Percentiles rank a stretch among this genome's conserved stretches.
Conservation (phyloP, 306 rosid species). For the Cicer yamashitae region DNA sequence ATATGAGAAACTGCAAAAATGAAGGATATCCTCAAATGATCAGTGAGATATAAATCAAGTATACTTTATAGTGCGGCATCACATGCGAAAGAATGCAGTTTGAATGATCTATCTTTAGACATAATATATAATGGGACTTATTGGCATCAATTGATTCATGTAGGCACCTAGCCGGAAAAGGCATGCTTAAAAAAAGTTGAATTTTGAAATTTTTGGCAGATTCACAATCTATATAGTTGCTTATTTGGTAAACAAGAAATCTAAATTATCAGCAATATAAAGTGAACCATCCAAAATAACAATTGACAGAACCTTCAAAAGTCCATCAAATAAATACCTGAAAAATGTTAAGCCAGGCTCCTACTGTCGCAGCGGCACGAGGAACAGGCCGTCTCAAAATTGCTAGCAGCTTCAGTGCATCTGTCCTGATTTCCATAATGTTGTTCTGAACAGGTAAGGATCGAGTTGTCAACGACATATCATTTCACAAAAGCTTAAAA, state of each 20-base stretch:
- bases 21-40: constrained; percentile 30
- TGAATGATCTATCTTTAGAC: neutral
- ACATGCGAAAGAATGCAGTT: neutral
- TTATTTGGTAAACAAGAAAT: neutral
- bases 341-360: constrained; percentile 98
- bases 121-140: neutral
- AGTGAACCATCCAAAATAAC: neutral
- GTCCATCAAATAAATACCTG: constrained; percentile 59
- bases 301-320: constrained; percentile 8
- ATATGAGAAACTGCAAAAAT: constrained; percentile 72
- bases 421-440: constrained; percentile 91
- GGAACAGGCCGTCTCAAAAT: constrained; percentile 89
- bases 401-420: constrained; percentile 89
- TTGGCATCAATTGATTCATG: neutral
- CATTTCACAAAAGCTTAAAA: constrained; percentile 8
- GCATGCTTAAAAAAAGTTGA: neutral
- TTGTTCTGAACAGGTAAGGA: constrained; percentile 66
- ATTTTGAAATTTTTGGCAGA: constrained; percentile 23
- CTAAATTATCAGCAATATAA: constrained; percentile 7
- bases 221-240: neutral
- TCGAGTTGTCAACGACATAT: constrained; percentile 32
- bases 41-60: constrained; percentile 26
- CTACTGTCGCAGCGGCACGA: constrained; percentile 80
- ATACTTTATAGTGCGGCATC: neutral
- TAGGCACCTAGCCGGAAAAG: neutral